phyloP scores from a whole-genome alignment of 2,329 filamentous ascomycete species.

The Trichophyton mentagrophytes region DNA sequence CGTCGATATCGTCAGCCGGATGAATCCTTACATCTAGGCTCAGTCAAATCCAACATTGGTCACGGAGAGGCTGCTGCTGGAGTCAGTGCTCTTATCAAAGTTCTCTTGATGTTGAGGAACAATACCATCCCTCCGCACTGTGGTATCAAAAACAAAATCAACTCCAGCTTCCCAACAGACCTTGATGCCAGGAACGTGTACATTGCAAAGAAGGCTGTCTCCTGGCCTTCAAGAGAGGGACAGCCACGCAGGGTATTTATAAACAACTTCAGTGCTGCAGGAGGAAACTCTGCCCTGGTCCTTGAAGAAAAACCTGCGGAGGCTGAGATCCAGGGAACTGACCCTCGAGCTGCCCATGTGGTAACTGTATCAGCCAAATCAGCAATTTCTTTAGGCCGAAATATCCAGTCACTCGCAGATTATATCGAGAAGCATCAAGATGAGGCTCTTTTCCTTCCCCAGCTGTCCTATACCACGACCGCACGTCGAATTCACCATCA shows the following conservation, averaged over 20 bases:
- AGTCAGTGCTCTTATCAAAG: conserved; percentile 23
- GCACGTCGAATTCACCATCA: conserved; percentile 40
- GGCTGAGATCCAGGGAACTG: background rate
- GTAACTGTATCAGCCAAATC: conserved; percentile 39
- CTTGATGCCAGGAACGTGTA: conserved; percentile 8
- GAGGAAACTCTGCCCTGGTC: background rate
- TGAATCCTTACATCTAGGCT: background rate
- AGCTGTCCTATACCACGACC: conserved; percentile 51
- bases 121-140: conserved; percentile 18
- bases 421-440: conserved; percentile 36
- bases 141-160: background rate
- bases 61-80: conserved; percentile 21
- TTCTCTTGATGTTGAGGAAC: conserved; percentile 19
- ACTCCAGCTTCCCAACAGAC: conserved; percentile 1
- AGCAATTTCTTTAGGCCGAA: conserved; percentile 28
- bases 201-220: conserved; percentile 8
- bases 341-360: conserved; percentile 39
- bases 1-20: background rate
- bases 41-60: conserved; percentile 26
- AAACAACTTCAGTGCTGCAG: conserved; percentile 1
- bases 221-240: conserved; percentile 11
- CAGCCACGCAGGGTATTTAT: conserved; percentile 12
- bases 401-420: conserved; percentile 33
- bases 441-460: conserved; percentile 30
- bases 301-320: conserved; percentile 3